Base-by-base conservation (phyloP, 768 basidiomycete species). In the Clavulina sp. region DNA sequence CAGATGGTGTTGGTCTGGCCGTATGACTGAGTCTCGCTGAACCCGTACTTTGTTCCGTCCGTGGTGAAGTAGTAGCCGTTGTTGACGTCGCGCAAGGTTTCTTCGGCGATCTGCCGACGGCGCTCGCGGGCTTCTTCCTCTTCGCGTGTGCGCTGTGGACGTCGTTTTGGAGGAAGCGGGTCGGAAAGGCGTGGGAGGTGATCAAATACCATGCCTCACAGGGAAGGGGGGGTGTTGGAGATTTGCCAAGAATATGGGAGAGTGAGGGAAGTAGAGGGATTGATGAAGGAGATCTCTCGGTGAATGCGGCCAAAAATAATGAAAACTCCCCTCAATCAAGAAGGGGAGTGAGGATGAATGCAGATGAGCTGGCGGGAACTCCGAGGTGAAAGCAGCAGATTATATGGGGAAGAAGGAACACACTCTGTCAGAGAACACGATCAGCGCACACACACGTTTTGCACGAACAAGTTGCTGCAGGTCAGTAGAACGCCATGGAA, bases 41-140 rank as follows among this genome's bases (percentile, higher is more conserved):
- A 59, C 56, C 67, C 66, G 58, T 68, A 61, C 2, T 57, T 58
- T 5, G 54, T 55, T 34, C 63, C 58, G 3, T 58, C 54, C 9
- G 63, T 55, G 24, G 57, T 61, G 56, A 68, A 70, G 6, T 64
- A 66, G 18, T 46, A 46, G 13, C 79, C 78, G 1, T 62, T 55
- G 28, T 73, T 61, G 49, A 80, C 70, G 5, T 70, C 70, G 9
- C 61, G 58, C 2, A 80, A 58, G 0, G 78, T 80, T 44, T 66
- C 63, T 4, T 72, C 65, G 16, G 77, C 78, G 36, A 80, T 73
- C 36, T 61, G 48, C 41, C 57, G 43, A 9, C 43, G 43, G 9
- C 43, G 43, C 24, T 46, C 43, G 26, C 43, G 43, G 9, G 43
- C 43, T 24, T 46, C 43, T 24, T 46, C 43, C 26, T 46, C 43